Base-by-base conservation (phyloP, 257 asterid species). In the Solanum boliviense region DNA sequence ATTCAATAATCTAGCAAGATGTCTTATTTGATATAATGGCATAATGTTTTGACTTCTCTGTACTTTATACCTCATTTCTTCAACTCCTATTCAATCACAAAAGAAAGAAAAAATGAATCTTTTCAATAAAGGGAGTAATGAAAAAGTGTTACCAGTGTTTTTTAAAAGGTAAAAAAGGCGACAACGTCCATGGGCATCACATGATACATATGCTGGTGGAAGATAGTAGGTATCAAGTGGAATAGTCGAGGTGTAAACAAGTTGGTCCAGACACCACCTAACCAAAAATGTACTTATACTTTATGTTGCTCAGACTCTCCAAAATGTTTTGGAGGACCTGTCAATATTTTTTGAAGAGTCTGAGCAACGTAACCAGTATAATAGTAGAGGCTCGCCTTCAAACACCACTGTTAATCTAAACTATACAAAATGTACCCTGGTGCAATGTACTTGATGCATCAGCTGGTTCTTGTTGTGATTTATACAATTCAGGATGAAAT, bases 21-120 rank as follows among this genome's bases (percentile, higher is more conserved):
- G 91, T 90, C 84, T 86, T 79, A 91, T 91, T 67, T 90, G 92
- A 81, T 72, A 78, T 18, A 91, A 72, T 4, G 89, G 85, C 48
- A 89, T 82, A 38, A 48, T 60, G 41, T 52, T 71, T 12, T 89
- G 90, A 79, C 71, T 82, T 5, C 29, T 48, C 39, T 44, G 18
- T 13, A 79, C 67, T 79, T 44, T 27, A 41, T 2, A 7, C 16
- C 7, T 46, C 85, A 38, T 81, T 46, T 81, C 85, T 48, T 82
- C 86, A 2, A 32, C 44, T 82, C 70, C 86, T 82, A 82, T 29
- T 48, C 70, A 82, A 48, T 82, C 44, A 82, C 70, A 73, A 20
- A 20, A 35, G 15, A 29, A 5, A 5, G 1, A 78, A 7, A 13
- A 39, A 39, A 5, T 13, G 5, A 27, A 41, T 44, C 13, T 25